Evolutionary conservation across 148 eudicot genomes (phyloP), one percentile per base, ranked within the genome.

Genomic region (Fagopyrum esculentum): DNA sequence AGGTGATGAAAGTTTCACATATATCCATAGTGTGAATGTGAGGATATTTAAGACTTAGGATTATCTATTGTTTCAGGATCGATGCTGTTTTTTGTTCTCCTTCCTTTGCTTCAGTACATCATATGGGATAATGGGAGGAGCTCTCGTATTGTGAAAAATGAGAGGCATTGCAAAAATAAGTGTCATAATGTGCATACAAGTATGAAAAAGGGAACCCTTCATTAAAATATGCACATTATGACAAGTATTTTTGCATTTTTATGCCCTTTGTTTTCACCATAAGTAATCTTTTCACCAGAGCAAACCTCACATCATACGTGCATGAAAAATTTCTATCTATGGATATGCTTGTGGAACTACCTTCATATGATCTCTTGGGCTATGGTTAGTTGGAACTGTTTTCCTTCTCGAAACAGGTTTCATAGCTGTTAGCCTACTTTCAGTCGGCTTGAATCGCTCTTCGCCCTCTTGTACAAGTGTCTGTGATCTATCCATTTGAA

Each of bases 381-480:
- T 78, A 29, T 77, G 77, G 73, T 76, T 73, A 69, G 84, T 60
- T 44, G 88, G 87, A 45, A 74, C 81, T 44, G 83, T 88, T 79
- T 84, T 86, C 61, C 88, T 76, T 80, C 84, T 86, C 45, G 89
- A 84, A 48, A 83, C 52, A 56, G 45, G 77, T 79, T 81, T 83
- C 59, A 79, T 71, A 40, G 83, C 77, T 78, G 82, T 80, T 5
- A 81, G 75, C 75, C 83, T 83, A 55, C 82, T 77, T 60, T 52
- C 70, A 45, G 72, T 35, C 11, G 57, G 26, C 72, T 78, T 79
- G 17, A 29, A 9, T 12, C 57, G 75, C 74, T 80, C 73, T 59
- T 76, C 81, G 55, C 80, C 81, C 57, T 57, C 79, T 17, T 69
- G 56, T 77, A 74, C 79, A 51, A 66, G 30, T 15, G 22, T 72